Evolutionary conservation across 129 eudicot genomes (phyloP).

Genomic region (Helichrysum umbraculigerum): DNA sequence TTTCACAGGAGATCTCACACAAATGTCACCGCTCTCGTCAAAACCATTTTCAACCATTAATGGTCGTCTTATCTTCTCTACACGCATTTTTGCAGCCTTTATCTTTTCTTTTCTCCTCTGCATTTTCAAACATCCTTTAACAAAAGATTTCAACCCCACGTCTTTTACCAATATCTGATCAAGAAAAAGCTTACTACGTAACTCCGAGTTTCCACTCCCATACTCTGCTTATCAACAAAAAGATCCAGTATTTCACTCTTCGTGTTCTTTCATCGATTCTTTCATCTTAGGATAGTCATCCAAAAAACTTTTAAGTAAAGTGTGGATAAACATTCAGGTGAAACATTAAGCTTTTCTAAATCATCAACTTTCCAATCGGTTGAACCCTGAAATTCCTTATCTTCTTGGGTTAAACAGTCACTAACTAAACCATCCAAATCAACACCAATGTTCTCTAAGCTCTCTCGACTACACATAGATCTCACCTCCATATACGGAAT

Average conservation of each 20-base stretch:
- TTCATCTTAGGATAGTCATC: slow-evolving; percentile 36
- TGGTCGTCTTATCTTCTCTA: slow-evolving; percentile 51
- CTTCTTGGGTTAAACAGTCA: slow-evolving; percentile 39
- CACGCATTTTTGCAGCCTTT: slow-evolving; percentile 57
- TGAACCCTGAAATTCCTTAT: slow-evolving; percentile 9
- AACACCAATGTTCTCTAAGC: slow-evolving; percentile 25
- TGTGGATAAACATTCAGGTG: slow-evolving; percentile 49
- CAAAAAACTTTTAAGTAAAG: slow-evolving; percentile 48
- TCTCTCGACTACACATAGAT: slow-evolving; percentile 36
- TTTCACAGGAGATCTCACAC: neutral
- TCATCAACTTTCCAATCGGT: slow-evolving; percentile 24
- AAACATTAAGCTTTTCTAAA: slow-evolving; percentile 42
- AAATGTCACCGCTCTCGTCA: neutral
- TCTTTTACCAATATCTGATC: slow-evolving; percentile 67
- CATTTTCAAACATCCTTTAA: slow-evolving; percentile 35
- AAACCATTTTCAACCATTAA: neutral
- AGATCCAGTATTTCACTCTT: too few species aligned
- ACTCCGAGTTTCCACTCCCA: slow-evolving; percentile 65
- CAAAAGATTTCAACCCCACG: slow-evolving; percentile 69
- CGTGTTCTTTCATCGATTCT: too few species aligned
- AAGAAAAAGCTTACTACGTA: slow-evolving; percentile 59
- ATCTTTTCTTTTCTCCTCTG: slow-evolving; percentile 55
- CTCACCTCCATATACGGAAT: slow-evolving; percentile 79
- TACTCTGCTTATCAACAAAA: too few species aligned
- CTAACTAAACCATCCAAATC: slow-evolving; percentile 47